Evolutionary conservation across 208 protist species (phyloP).

Genomic region (Trypanosoma vivax): DNA sequence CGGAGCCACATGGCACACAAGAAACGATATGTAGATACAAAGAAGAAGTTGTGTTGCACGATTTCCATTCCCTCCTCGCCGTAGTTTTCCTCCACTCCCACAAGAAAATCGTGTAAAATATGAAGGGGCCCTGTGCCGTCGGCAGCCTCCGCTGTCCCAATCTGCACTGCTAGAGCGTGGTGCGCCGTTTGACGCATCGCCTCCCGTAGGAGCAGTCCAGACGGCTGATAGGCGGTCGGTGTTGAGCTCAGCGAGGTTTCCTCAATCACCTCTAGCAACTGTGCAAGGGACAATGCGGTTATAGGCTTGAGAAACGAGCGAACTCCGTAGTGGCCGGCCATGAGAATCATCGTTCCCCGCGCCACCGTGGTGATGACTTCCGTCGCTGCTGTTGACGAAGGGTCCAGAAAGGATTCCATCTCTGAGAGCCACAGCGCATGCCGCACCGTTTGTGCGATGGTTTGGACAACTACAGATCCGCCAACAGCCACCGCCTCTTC

Average conservation of each 20-base stretch:
- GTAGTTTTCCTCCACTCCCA: conserved; percentile 32
- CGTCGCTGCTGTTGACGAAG: conserved; percentile 24
- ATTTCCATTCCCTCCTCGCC: conserved; percentile 16
- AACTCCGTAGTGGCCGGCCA: conserved; percentile 63
- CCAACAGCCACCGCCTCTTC: conserved; percentile 6
- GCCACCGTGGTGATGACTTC: conserved; percentile 31
- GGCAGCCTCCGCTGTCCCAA: conserved; percentile 21
- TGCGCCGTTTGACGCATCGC: conserved; percentile 49
- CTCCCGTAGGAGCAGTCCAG: conserved; percentile 24
- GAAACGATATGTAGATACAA: conserved; percentile 36
- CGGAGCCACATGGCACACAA: conserved; percentile 35
- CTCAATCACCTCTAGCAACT: conserved; percentile 24
- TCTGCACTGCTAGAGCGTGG: conserved; percentile 36
- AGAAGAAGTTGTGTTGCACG: conserved; percentile 44
- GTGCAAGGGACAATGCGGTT: conserved; percentile 13
- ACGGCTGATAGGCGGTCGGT: conserved; percentile 2
- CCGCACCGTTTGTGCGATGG: conserved; percentile 46
- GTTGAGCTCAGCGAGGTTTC: conserved; percentile 20
- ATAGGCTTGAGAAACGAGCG: conserved; percentile 23
- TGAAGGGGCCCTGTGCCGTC: conserved; percentile 15
- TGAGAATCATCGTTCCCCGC: conserved; percentile 48
- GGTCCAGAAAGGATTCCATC: conserved; percentile 34
- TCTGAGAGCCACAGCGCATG: conserved; percentile 58
- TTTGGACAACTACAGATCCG: conserved; percentile 30
- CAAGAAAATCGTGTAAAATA: conserved; percentile 26